Evolutionary conservation across 2,329 filamentous ascomycete species (phyloP).

Genomic region (Pseudogymnoascus sp.): DNA sequence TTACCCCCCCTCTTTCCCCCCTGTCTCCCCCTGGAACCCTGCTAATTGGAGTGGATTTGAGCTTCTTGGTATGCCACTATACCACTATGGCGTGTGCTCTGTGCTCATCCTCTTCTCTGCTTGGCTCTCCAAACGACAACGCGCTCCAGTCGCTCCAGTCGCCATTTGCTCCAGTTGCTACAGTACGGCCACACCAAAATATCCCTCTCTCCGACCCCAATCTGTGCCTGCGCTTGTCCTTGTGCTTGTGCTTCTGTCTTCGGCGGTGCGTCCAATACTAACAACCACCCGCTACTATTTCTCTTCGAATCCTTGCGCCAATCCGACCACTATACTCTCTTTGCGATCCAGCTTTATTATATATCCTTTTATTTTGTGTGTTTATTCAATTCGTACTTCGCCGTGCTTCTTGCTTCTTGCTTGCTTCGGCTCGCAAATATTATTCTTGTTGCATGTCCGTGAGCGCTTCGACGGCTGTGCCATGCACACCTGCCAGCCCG

Average conservation of each 20-base stretch:
- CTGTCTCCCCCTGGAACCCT: background rate
- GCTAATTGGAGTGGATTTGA: slow-evolving; percentile 9
- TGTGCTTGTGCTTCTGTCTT: slow-evolving; percentile 1
- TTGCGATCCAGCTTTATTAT: background rate
- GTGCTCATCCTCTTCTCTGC: slow-evolving; percentile 1
- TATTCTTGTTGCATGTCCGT: slow-evolving; percentile 4
- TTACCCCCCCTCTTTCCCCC: no score
- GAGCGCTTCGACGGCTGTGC: slow-evolving; percentile 5
- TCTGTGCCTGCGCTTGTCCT: no score
- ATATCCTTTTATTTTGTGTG: background rate
- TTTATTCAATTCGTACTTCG: background rate
- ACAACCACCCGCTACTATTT: background rate
- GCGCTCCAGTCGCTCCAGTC: no score
- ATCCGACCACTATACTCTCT: slow-evolving; percentile 6
- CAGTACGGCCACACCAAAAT: background rate
- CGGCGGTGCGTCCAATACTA: slow-evolving; percentile 4
- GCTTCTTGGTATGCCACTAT: background rate
- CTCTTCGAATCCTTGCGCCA: slow-evolving; percentile 3
- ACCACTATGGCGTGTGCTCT: slow-evolving; percentile 7
- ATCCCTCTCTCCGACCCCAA: slow-evolving; percentile 1
- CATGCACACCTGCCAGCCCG: slow-evolving; percentile 4
- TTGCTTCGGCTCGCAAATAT: background rate
- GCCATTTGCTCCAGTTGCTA: no score
- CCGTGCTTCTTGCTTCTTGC: background rate
- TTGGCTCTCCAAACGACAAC: slow-evolving; percentile 4